A percentile compares a stretch with the other conserved stretches of the same genome.
These are phyloP conservation scores for Poa pratensis DNA, from an alignment of 176 grass and related monocot genomes.

Conservation along the genomic window DNA sequence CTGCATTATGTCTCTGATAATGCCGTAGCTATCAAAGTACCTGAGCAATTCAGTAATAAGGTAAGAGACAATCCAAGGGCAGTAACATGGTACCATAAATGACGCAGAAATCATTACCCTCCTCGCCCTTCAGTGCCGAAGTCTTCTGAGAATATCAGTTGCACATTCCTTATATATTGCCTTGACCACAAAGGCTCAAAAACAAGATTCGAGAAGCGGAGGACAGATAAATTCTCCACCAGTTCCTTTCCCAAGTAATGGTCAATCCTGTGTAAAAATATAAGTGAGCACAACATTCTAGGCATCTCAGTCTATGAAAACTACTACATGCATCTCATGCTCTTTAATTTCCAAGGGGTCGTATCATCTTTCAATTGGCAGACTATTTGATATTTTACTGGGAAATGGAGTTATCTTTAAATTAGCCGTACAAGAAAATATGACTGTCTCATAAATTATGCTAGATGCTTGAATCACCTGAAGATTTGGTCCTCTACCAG, in stretches of 20 bases:
- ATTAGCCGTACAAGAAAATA: background rate
- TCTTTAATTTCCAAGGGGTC: background rate
- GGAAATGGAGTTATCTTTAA: background rate
- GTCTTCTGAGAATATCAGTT: constrained; percentile 93
- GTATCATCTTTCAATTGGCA: background rate
- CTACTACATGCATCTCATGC: constrained; percentile 2
- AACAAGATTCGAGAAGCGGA: constrained; percentile 95
- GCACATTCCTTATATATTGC: constrained; percentile 91
- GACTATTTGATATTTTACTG: constrained; percentile 1
- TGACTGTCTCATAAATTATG: background rate
- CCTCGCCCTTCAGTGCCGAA: constrained; percentile 94
- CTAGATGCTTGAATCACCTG: constrained; percentile 59
- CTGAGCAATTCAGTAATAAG: constrained; percentile 50
- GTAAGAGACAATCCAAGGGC: constrained; percentile 35
- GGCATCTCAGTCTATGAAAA: constrained; percentile 16
- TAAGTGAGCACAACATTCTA: constrained; percentile 28
- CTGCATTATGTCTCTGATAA: constrained; percentile 99
- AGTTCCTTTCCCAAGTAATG: constrained; percentile 95
- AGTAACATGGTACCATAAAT: constrained; percentile 28
- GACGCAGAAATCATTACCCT: constrained; percentile 61
- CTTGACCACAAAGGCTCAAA: constrained; percentile 99
- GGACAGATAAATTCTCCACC: constrained; percentile 88
- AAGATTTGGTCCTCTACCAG: constrained; percentile 97
- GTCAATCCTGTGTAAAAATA: constrained; percentile 68
- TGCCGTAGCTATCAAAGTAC: constrained; percentile 94